Evolutionary conservation across 495 filamentous ascomycete species (phyloP).

Genomic region (Choiromyces venosus): DNA sequence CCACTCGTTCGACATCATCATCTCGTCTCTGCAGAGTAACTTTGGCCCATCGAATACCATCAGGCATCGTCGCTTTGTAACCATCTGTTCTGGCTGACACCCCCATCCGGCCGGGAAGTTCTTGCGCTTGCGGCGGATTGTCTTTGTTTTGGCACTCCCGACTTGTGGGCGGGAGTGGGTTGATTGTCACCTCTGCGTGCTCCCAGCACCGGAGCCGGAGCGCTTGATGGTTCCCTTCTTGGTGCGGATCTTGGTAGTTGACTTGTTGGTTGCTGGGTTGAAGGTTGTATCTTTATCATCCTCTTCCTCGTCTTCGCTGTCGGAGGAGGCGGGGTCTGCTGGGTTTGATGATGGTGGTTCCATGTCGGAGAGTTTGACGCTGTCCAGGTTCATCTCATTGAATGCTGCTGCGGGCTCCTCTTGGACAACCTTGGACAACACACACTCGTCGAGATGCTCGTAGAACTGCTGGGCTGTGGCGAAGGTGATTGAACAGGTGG

Average conservation of each 20-base stretch:
- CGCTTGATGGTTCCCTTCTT: slow-evolving; percentile 39
- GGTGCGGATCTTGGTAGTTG: slow-evolving; percentile 41
- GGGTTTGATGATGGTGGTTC: slow-evolving; percentile 22
- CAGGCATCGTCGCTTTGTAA: slow-evolving; percentile 92
- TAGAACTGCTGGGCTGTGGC: slow-evolving; percentile 96
- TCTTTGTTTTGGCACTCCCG: slow-evolving; percentile 37
- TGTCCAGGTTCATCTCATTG: slow-evolving; percentile 74
- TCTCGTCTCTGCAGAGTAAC: slow-evolving; percentile 93
- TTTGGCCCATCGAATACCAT: slow-evolving; percentile 86
- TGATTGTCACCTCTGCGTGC: slow-evolving; percentile 54
- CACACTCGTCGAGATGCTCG: slow-evolving; percentile 98
- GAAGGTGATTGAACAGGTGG: slow-evolving; percentile 88
- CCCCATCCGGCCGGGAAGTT: slow-evolving; percentile 92
- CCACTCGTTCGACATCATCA: slow-evolving; percentile 94
- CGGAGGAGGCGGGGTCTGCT: slow-evolving; percentile 19
- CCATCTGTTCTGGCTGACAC: slow-evolving; percentile 82
- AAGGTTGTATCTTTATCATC: slow-evolving; percentile 56
- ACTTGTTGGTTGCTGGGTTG: slow-evolving; percentile 52
- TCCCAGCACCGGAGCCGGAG: slow-evolving; percentile 48
- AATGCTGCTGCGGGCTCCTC: slow-evolving; percentile 93
- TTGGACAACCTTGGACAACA: slow-evolving; percentile 93
- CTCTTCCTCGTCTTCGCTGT: slow-evolving; percentile 53
- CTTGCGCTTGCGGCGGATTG: slow-evolving; percentile 69
- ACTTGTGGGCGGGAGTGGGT: slow-evolving; percentile 50
- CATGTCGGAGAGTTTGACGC: slow-evolving; percentile 38